Base-by-base conservation (phyloP, 225 moss, liverwort and hornwort species). In the Polytrichum formosum region DNA sequence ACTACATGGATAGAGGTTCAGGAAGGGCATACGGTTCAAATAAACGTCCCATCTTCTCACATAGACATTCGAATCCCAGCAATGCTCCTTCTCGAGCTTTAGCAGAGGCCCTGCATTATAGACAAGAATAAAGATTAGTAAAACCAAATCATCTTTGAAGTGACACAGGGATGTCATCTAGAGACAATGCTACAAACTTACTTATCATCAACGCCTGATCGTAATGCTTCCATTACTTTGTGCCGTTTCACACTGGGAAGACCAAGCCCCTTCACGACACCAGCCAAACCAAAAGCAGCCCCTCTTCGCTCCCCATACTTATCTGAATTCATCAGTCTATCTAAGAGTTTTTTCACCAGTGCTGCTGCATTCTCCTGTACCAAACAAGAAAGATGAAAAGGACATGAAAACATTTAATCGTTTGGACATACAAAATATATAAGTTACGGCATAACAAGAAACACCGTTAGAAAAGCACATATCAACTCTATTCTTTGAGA, bases 211-310 rank as follows among this genome's bases (percentile, higher is more conserved):
- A 94, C 83, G 33, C 94, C 94, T 28, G 81, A 69, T 77, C 88
- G 90, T 66, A 99, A 75, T 66, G 85, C 86, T 74, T 99, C 94
- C 85, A 99, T 90, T 21, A 99, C 76, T 58, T 85, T 88, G 78
- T 75, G 87, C 29, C 70, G 84, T 73, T 94, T 94, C 5, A 99
- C 81, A 82, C 95, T 90, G 63, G 94, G 79, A 62, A 99, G 87
- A 69, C 98, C 94, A 67, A 99, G 87, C 56, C 98, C 98, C 76
- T 99, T 92, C 60, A 99, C 90, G 55, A 99, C 83, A 68, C 98
- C 98, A 77, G 98, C 98, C 77, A 99, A 79, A 72, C 98, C 98
- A 90, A 99, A 99, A 60, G 98, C 98, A 82, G 98, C 94, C 53
- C 98, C 98, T 63, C 94, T 82, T 22, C 94, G 85, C 83, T 99